phyloP scores from a whole-genome alignment of 108 stramenopile genomes.

The Conticribra guillardii region DNA sequence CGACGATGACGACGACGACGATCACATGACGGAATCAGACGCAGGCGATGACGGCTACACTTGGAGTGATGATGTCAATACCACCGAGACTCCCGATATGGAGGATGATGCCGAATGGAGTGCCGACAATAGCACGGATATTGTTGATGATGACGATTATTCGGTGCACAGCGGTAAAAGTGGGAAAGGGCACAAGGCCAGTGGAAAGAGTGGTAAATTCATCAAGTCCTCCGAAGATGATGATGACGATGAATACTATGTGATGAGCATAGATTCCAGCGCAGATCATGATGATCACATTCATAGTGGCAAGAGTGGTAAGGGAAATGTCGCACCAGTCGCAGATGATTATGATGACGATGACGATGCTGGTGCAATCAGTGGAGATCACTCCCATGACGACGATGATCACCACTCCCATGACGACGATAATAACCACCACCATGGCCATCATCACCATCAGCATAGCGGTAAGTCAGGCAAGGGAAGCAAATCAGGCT shows the following conservation, averaged over 20 bases:
- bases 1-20: neutral
- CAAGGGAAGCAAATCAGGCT: slow-evolving; percentile 3
- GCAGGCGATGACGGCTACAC: neutral
- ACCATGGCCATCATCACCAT: neutral
- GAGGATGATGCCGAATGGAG: neutral
- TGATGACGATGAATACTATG: neutral
- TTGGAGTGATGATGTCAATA: neutral
- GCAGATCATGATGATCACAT: neutral
- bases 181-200: neutral
- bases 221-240: neutral
- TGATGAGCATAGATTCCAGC: neutral
- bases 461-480: neutral
- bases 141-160: neutral
- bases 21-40: neutral
- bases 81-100: neutral
- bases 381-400: neutral
- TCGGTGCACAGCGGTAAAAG: neutral
- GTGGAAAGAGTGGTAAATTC: neutral
- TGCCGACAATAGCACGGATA: no score
- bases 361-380: neutral
- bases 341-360: neutral
- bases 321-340: slow-evolving; percentile 2
- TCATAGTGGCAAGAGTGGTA: slow-evolving; percentile 5
- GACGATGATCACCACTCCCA: neutral
- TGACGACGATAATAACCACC: neutral